Percentiles rank a stretch among this genome's conserved stretches.
These are phyloP conservation scores for Diutina siamensis DNA, from an alignment of 1,139 yeast species.

Conservation along the genomic window DNA sequence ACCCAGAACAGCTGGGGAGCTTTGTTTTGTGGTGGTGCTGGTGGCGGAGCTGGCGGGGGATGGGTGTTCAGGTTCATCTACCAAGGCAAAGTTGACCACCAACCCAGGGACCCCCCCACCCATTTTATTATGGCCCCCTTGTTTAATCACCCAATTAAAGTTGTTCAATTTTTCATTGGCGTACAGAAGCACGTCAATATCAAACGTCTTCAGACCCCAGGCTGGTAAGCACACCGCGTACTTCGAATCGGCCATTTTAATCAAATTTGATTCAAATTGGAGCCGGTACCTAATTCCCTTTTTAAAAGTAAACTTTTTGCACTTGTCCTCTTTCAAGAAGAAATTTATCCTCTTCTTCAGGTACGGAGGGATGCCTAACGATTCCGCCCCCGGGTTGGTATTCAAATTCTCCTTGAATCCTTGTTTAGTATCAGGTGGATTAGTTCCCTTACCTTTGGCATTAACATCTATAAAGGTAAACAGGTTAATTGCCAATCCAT, in stretches of 20 bases:
- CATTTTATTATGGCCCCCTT: conserved; percentile 28
- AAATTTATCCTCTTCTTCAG: conserved; percentile 24
- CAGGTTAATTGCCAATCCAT: conserved; percentile 51
- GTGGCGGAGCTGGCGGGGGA: too few species aligned
- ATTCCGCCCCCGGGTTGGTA: conserved; percentile 8
- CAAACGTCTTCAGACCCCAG: conserved; percentile 25
- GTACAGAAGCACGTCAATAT: conserved; percentile 27
- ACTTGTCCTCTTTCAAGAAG: conserved; percentile 20
- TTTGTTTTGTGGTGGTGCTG: too few species aligned
- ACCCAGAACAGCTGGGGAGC: too few species aligned
- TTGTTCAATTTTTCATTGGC: conserved; percentile 33
- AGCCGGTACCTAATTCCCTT: conserved; percentile 18
- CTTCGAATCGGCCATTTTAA: conserved; percentile 21
- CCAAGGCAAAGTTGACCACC: conserved; percentile 28
- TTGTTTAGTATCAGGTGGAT: neutral
- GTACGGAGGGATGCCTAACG: conserved; percentile 16
- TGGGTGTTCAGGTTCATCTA: conserved; percentile 17
- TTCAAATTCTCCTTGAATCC: conserved; percentile 13
- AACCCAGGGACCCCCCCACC: conserved; percentile 19
- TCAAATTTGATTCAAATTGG: conserved; percentile 28
- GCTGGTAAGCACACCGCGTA: conserved; percentile 34
- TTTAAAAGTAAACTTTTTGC: conserved; percentile 22
- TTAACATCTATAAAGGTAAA: conserved; percentile 19
- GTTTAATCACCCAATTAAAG: conserved; percentile 33
- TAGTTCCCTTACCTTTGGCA: neutral